Evolutionary conservation across 805 yeast genomes (phyloP), one percentile per base, ranked within the genome.

Genomic region (Kazachstania martiniae): DNA sequence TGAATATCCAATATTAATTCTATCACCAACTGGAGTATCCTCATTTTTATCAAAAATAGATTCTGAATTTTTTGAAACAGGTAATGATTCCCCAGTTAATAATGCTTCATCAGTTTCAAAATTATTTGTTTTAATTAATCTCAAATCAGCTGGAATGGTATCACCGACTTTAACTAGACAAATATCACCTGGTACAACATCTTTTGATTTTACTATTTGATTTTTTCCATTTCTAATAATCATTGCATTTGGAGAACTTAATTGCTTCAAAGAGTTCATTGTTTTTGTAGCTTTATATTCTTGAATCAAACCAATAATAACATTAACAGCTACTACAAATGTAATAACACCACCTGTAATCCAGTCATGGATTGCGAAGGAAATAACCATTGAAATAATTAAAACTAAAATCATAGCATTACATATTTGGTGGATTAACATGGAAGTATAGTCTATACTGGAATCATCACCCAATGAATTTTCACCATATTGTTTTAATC

Each of bases 251-350:
- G 94, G 95, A 1, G 98, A 97, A 15, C 89, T 95, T 45, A 91
- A 68, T 48, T 81, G 80, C 54, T 81, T 87, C 42, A 91, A 70
- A 0, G 97, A 96, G 57, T 87, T 93, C 47, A 91, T 66, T 6
- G 95, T 83, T 64, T 91, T 81, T 49, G 93, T 95, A 2, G 94
- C 84, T 49, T 96, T 72, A 53, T 86, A 89, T 57, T 91, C 99
- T 61, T 91, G 98, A 27, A 85, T 82, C 53, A 89, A 81, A 0
- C 99, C 99, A 22, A 91, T 97, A 5, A 86, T 71, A 13, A 91
- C 96, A 32, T 91, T 97, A 42, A 91, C 82, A 28, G 77, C 51
- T 23, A 91, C 84, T 6, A 97, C 98, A 39, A 86, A 66, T 0
- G 95, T 74, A 49, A 91, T 91, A 36, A 89, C 79, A 26, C 93